These are phyloP conservation scores for Ilex asprella DNA, from an alignment of 257 asterid genomes.

Conservation along the genomic window DNA sequence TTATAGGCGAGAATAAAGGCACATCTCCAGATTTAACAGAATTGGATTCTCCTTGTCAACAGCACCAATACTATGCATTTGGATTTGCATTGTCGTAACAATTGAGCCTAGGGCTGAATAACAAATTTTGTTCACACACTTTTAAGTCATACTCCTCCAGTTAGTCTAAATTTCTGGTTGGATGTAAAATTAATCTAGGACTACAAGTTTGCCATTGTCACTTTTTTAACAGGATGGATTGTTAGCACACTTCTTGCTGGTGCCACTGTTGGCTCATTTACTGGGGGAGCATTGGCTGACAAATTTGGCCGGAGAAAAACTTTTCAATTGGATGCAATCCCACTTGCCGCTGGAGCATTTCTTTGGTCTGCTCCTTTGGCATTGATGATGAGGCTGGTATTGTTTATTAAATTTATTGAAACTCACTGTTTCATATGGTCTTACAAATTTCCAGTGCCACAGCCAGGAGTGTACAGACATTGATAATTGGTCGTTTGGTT, in stretches of 20 bases:
- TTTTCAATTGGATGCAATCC: constrained; percentile 79
- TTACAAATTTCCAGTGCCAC: constrained; percentile 50
- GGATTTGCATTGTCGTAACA: too few species aligned
- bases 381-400: constrained; percentile 1
- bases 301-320: constrained; percentile 92
- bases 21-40: too few species aligned
- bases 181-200: constrained; percentile 2
- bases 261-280: constrained; percentile 92
- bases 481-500: constrained; percentile 86
- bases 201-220: constrained; percentile 7
- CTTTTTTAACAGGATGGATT: constrained; percentile 64
- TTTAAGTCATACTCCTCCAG: background rate
- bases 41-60: too few species aligned
- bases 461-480: constrained; percentile 63
- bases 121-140: too few species aligned
- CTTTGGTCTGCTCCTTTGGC: constrained; percentile 57
- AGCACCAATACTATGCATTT: too few species aligned
- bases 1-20: too few species aligned
- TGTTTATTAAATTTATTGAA: constrained; percentile 7
- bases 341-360: constrained; percentile 78
- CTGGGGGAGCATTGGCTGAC: constrained; percentile 95
- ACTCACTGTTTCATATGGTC: constrained; percentile 8
- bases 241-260: constrained; percentile 96
- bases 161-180: background rate
- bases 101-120: too few species aligned